Base-by-base conservation (phyloP, 1,284 basidiomycete species). In the Exobasidium cylindrosporum region DNA sequence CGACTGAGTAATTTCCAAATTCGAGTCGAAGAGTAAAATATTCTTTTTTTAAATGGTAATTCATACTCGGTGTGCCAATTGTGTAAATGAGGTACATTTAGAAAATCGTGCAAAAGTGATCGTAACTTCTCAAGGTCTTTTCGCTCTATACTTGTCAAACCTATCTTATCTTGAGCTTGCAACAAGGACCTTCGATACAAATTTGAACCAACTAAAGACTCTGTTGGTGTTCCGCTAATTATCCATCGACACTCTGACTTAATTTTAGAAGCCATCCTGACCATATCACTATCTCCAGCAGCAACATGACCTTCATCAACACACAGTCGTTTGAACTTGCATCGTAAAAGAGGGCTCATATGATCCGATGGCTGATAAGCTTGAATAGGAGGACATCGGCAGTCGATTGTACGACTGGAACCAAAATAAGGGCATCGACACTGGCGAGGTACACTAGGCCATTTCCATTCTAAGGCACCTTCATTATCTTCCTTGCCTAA, bases 291-390 rank as follows among this genome's bases (percentile, higher is more conserved):
- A 28, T 61, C 59, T 1, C 67, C 66, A 0, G 60, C 58, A 11
- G 67, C 17, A 4, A 62, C 47, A 40, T 68, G 45, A 44, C 67
- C 67, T 40, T 69, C 67, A 61, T 69, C 67, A 40, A 69, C 58
- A 26, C 66, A 60, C 6, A 68, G 26, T 4, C 67, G 46, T 14
- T 65, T 65, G 56, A 61, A 69, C 45, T 56, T 57, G 10, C 60
- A 54, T 21, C 57, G 66, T 35, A 68, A 40, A 6, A 69, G 26
- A 3, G 66, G 63, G 40, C 57, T 60, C 17, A 35, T 44, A 17
- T 62, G 62, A 2, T 31, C 58, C 44, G 1, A 29, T n/a, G 47
- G 44, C 11, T 26, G 49, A 17, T 23, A 29, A 5, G 49, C 14
- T 4, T 26, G 24, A 5, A 21, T n/a, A 29, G 53, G 6, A 4